Conservation (phyloP, 352 stramenopile species). For the Pythium insidiosum region DNA sequence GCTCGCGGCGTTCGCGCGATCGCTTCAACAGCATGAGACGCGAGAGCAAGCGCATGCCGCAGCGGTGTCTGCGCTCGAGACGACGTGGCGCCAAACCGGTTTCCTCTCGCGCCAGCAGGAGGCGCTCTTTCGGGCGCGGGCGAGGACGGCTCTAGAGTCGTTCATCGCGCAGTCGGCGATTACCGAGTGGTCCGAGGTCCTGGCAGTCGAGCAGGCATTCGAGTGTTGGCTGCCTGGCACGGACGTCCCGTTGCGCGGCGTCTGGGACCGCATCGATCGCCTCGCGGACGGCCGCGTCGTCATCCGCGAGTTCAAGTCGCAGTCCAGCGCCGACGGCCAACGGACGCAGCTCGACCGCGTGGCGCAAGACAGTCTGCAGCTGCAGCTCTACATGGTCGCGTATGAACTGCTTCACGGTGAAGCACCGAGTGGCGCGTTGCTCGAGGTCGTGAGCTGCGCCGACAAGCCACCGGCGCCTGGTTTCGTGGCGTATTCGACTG, state of each 20-base stretch:
- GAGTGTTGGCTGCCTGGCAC: conserved; percentile 32
- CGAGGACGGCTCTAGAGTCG: conserved; percentile 28
- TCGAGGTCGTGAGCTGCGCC: conserved; percentile 45
- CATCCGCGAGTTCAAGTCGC: conserved; percentile 84
- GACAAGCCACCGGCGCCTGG: conserved; percentile 11
- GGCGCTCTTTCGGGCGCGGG: conserved; percentile 22
- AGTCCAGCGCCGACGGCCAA: conserved; percentile 29
- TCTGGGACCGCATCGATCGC: conserved; percentile 74
- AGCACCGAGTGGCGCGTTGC: conserved; percentile 36
- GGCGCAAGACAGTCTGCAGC: conserved; percentile 62
- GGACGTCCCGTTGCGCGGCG: conserved; percentile 45
- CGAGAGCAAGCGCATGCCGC: neutral
- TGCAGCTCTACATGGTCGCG: conserved; percentile 80
- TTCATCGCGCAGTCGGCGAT: conserved; percentile 30
- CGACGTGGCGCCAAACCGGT: conserved; percentile 3
- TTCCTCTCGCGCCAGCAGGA: conserved; percentile 11
- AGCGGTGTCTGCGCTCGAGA: neutral
- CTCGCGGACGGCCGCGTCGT: conserved; percentile 21
- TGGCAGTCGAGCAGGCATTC: conserved; percentile 60
- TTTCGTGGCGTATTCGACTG: conserved; percentile 29
- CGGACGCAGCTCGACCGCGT: conserved; percentile 40
- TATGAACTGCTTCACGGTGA: conserved; percentile 47
- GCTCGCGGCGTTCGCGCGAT: conserved; percentile 38
- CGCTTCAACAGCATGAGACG: conserved; percentile 1
- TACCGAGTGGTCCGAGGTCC: conserved; percentile 21